phyloP scores from a whole-genome alignment of 768 basidiomycete genomes.

The Lactifluus piperatus region DNA sequence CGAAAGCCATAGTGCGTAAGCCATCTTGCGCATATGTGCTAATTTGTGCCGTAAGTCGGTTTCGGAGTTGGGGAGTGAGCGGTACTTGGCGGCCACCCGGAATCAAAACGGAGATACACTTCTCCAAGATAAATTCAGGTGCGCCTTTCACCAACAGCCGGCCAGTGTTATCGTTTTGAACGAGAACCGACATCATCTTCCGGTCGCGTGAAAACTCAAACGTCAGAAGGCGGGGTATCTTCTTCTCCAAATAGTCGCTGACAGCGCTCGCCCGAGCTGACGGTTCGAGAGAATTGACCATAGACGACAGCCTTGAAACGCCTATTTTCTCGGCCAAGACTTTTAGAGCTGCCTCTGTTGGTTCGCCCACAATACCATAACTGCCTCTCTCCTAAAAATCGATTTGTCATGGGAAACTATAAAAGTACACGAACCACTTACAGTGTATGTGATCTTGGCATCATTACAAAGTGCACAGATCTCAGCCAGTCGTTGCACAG shows the following conservation, averaged over 20 bases:
- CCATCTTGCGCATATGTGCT: constrained; percentile 70
- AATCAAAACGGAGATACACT: constrained; percentile 68
- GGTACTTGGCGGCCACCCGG: constrained; percentile 50
- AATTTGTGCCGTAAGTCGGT: constrained; percentile 54
- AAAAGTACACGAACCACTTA: constrained; percentile 29
- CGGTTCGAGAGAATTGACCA: constrained; percentile 48
- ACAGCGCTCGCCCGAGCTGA: constrained; percentile 69
- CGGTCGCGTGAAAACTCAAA: constrained; percentile 98
- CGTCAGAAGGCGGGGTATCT: constrained; percentile 75
- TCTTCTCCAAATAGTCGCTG: constrained; percentile 72
- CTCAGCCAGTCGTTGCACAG: constrained; percentile 79
- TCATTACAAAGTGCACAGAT: constrained; percentile 95
- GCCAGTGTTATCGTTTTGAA: constrained; percentile 56
- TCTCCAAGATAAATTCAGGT: constrained; percentile 89
- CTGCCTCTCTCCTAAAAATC: constrained; percentile 57
- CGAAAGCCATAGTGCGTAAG: constrained; percentile 85
- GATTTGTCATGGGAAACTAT: constrained; percentile 9
- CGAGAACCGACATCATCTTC: constrained; percentile 98
- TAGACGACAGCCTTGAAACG: constrained; percentile 52
- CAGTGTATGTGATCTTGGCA: constrained; percentile 78
- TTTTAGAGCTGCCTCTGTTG: constrained; percentile 94
- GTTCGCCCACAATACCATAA: constrained; percentile 87
- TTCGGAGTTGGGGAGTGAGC: constrained; percentile 53
- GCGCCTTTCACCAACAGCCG: constrained; percentile 92
- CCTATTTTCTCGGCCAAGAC: constrained; percentile 94